A percentile compares a stretch with the other conserved stretches of the same genome.
Conservation (phyloP, 2,329 filamentous ascomycete species). For the Penicillium sp. region DNA sequence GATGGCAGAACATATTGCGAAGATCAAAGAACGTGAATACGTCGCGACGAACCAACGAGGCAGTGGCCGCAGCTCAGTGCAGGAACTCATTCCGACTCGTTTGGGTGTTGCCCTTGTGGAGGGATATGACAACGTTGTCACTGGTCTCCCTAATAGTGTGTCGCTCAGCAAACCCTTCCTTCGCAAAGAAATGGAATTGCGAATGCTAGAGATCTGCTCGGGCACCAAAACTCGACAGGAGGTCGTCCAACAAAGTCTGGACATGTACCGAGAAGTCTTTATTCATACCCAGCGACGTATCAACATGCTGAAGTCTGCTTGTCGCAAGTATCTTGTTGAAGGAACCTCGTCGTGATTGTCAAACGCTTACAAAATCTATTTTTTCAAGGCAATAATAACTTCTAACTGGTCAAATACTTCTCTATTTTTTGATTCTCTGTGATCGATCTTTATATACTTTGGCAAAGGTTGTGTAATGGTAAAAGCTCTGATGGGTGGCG, state of each 20-base stretch:
- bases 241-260: conserved; percentile 78
- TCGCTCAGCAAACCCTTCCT: conserved; percentile 94
- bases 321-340: conserved; percentile 57
- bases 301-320: conserved; percentile 59
- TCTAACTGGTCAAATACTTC: not conserved
- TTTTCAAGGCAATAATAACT: not conserved
- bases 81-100: conserved; percentile 89
- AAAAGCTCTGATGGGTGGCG: no score
- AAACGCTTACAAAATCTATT: not conserved
- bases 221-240: conserved; percentile 71
- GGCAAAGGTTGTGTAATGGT: no score
- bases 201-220: conserved; percentile 96
- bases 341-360: conserved; percentile 22
- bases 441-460: not conserved
- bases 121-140: conserved; percentile 91
- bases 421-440: not conserved
- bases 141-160: conserved; percentile 62
- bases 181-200: conserved; percentile 94
- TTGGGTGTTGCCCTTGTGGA: conserved; percentile 88
- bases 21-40: conserved; percentile 88
- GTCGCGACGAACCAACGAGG: conserved; percentile 64
- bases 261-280: conserved; percentile 85
- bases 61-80: conserved; percentile 54
- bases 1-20: conserved; percentile 98
- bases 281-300: conserved; percentile 76